phyloP scores from a whole-genome alignment of 768 basidiomycete genomes.

The Multifurca ochricompacta region DNA sequence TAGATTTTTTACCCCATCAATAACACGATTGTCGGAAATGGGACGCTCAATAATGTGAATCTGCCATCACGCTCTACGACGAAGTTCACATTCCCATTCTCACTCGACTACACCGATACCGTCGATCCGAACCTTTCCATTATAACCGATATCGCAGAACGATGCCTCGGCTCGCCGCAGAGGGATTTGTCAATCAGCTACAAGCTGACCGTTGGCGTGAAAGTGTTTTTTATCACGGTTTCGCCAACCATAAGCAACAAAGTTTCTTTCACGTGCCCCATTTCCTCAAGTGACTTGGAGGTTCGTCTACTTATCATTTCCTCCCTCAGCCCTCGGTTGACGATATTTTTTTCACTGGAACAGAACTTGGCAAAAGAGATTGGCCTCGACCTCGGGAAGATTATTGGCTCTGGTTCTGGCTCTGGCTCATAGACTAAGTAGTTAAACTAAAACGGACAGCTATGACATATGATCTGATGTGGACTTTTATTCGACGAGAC shows the following conservation, averaged over 20 bases:
- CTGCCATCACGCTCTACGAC: slow-evolving; percentile 45
- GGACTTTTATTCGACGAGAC: no score
- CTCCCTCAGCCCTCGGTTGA: neutral
- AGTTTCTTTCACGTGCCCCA: slow-evolving; percentile 58
- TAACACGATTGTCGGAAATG: slow-evolving; percentile 59
- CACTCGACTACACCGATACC: slow-evolving; percentile 49
- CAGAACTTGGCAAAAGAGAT: neutral
- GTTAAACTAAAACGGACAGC: neutral
- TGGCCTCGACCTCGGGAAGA: neutral
- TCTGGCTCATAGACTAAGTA: neutral
- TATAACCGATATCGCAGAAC: slow-evolving; percentile 51
- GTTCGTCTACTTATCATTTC: slow-evolving; percentile 22
- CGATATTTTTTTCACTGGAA: neutral
- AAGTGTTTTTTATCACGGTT: slow-evolving; percentile 55
- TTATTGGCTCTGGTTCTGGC: neutral
- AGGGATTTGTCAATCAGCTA: slow-evolving; percentile 53
- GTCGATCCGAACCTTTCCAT: slow-evolving; percentile 46
- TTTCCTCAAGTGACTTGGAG: slow-evolving; percentile 31
- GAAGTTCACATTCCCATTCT: slow-evolving; percentile 71
- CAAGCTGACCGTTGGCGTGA: slow-evolving; percentile 61
- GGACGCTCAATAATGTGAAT: slow-evolving; percentile 37
- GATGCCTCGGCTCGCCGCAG: slow-evolving; percentile 42
- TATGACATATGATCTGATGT: no score
- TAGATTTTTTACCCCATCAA: slow-evolving; percentile 74
- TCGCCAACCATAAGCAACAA: slow-evolving; percentile 57